Base-by-base conservation (phyloP, 1,139 yeast species). In the Yamadazyma dushanensis region DNA sequence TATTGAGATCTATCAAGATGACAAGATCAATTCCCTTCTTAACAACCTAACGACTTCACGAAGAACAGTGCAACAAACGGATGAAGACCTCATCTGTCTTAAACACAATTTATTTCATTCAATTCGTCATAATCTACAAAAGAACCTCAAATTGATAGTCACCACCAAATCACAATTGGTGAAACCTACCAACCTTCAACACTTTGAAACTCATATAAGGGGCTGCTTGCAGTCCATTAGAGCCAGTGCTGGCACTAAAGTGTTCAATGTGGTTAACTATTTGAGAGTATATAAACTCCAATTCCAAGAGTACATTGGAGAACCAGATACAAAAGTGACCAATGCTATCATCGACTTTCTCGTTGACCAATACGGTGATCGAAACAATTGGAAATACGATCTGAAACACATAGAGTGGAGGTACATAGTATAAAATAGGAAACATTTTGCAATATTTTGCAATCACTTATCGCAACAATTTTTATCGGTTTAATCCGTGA, bases 331-430 rank as follows among this genome's bases (percentile, higher is more conserved):
- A 33, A 55, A 54, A 34, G 26, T 58, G 7, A 38, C 61, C 26
- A 63, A 63, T 39, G 57, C 52, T 2, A 49, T 63, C 2, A 48
- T 63, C 10, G 65, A 58, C 17, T 45, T 49, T 37, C 45, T 59
- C 4, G 38, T 58, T 11, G 40, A 40, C 3, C 44, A 46, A 5
- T 53, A 52, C n/a, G 46, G 49, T 5, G 54, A 53, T 13, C 38
- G 53, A 13, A 19, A 31, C 1, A 24, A 32, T 18, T 63, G 70
- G 70, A 46, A 32, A 22, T 62, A 59, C 39, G 55, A 57, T 32
- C 37, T 43, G 2, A 43, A 39, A 19, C 31, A 37, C 8, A 24
- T 39, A 5, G 56, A 49, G 34, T 59, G 64, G 63, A 29, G 19
- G 14, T 55, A 37, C 37, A 38, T 20, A 14, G 30, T 8, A 21